Percentiles rank a stretch among this genome's conserved stretches.
phyloP scores from a whole-genome alignment of 345 rosid species.

The Populus alba region DNA sequence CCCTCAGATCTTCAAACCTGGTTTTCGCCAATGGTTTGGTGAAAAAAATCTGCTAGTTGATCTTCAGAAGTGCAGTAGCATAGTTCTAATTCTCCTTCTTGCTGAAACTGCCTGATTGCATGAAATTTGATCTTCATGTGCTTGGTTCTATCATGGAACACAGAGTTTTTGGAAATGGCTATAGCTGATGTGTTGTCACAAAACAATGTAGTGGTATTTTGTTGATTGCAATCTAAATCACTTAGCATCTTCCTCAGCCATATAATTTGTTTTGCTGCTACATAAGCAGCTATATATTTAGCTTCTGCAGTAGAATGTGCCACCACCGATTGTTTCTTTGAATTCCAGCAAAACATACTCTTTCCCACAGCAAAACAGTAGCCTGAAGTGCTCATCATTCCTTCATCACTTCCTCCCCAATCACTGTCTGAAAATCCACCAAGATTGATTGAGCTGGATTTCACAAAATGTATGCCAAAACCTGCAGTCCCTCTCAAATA shows the following conservation, averaged over 20 bases:
- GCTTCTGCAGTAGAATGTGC: background rate
- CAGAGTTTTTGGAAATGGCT: background rate
- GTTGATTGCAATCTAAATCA: background rate
- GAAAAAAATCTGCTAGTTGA: background rate
- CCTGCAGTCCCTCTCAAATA: background rate
- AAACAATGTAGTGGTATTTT: background rate
- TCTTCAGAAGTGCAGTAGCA: background rate
- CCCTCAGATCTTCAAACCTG: background rate
- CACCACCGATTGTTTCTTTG: background rate
- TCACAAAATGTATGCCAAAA: background rate
- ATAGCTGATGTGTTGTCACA: background rate
- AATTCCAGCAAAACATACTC: background rate
- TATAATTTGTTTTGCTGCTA: background rate
- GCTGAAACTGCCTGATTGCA: background rate
- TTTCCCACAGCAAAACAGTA: too few species aligned
- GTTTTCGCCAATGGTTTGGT: background rate
- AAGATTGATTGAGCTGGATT: background rate
- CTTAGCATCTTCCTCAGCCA: background rate
- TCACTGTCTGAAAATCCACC: background rate
- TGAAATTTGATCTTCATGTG: background rate
- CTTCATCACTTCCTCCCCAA: background rate
- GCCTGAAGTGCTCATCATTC: too few species aligned
- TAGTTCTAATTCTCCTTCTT: background rate
- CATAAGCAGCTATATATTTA: background rate
- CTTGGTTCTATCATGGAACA: background rate